phyloP scores from a whole-genome alignment of 495 filamentous ascomycete genomes.

The Penicillium ochrochloron region DNA sequence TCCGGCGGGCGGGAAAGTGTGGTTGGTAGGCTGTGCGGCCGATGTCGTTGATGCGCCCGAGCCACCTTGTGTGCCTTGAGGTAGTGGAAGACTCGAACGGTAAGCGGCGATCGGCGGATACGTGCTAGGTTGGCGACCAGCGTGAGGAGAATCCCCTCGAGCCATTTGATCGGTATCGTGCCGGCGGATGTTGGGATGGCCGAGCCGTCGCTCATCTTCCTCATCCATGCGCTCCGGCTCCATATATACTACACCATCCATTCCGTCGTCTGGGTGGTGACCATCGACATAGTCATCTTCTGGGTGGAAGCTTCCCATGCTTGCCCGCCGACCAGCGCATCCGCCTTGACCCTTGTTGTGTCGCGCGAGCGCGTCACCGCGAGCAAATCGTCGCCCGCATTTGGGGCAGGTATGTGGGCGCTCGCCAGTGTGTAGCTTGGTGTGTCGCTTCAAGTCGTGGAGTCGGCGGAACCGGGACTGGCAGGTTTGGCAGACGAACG shows the following conservation, averaged over 20 bases:
- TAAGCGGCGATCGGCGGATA: conserved; percentile 72
- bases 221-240: conserved; percentile 69
- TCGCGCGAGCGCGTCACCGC: conserved; percentile 90
- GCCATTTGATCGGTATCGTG: conserved; percentile 57
- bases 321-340: conserved; percentile 87
- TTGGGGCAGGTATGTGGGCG: conserved; percentile 92
- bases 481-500: conserved; percentile 88
- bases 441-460: conserved; percentile 95
- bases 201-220: conserved; percentile 61
- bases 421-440: conserved; percentile 95
- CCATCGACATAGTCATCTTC: conserved; percentile 74
- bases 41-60: conserved; percentile 58
- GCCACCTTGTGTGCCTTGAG: conserved; percentile 52
- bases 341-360: conserved; percentile 97
- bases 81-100: conserved; percentile 61
- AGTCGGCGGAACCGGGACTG: conserved; percentile 87
- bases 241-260: conserved; percentile 77
- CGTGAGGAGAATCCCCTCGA: conserved; percentile 56
- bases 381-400: conserved; percentile 91
- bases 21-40: conserved; percentile 53
- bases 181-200: conserved; percentile 73
- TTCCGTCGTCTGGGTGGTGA: conserved; percentile 62
- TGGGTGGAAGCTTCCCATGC: conserved; percentile 80
- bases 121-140: conserved; percentile 67
- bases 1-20: conserved; percentile 52